Conservation (phyloP, 2,329 filamentous ascomycete genomes). For the Colletotrichum karsti region DNA sequence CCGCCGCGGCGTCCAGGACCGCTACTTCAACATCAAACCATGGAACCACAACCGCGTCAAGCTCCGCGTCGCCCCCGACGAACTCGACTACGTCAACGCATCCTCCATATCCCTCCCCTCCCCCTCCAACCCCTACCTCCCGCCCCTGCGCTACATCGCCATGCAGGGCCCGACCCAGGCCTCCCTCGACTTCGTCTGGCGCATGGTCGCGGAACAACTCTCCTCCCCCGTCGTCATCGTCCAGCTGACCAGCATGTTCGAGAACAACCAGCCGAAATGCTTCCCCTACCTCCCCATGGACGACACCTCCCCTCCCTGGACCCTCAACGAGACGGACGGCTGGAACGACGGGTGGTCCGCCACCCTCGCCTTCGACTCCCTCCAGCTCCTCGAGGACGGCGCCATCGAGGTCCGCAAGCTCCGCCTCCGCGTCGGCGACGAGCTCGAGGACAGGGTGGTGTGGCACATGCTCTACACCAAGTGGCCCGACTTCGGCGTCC, state of each 20-base stretch:
- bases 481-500: conserved; percentile 93
- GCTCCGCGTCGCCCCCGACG: conserved; percentile 77
- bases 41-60: conserved; percentile 88
- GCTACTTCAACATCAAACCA: conserved; percentile 89
- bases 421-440: conserved; percentile 59
- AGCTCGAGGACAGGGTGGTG: conserved; percentile 57
- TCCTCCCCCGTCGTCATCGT: conserved; percentile 81
- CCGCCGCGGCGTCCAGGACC: conserved; percentile 65
- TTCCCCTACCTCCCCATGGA: conserved; percentile 83
- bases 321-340: conserved; percentile 70
- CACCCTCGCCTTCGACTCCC: conserved; percentile 71
- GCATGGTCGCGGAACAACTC: conserved; percentile 89
- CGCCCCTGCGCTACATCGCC: conserved; percentile 78
- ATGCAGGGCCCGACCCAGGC: conserved; percentile 88
- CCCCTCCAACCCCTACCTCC: conserved; percentile 43
- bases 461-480: conserved; percentile 87
- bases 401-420: conserved; percentile 81
- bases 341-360: conserved; percentile 75
- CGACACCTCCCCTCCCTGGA: conserved; percentile 59
- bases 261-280: conserved; percentile 83
- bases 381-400: conserved; percentile 63
- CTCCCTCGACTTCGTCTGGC: conserved; percentile 86
- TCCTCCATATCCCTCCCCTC: conserved; percentile 71
- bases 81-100: conserved; percentile 84
- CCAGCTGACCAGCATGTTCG: conserved; percentile 92